phyloP scores from a whole-genome alignment of 768 basidiomycete genomes.

The Naganishia friedmannii region DNA sequence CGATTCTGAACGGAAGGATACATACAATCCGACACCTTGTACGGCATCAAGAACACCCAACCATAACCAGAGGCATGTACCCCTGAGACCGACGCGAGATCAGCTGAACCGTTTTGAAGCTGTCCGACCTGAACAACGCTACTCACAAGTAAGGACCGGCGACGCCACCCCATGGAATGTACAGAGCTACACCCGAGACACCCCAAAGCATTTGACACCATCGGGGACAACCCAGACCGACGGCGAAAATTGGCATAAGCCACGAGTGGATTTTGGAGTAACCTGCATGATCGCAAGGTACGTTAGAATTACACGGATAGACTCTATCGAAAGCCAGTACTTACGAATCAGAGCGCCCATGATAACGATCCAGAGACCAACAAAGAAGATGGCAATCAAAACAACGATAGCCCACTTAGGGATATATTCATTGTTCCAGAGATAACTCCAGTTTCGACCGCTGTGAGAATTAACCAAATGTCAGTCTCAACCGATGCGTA shows the following conservation, averaged over 20 bases:
- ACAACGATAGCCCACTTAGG: slow-evolving; percentile 78
- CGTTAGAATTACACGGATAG: slow-evolving; percentile 16
- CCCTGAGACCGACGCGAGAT: slow-evolving; percentile 46
- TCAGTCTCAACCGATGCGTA: neutral
- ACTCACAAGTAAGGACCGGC: slow-evolving; percentile 73
- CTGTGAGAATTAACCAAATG: slow-evolving; percentile 3
- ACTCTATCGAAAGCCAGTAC: slow-evolving; percentile 21
- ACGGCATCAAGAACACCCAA: slow-evolving; percentile 89
- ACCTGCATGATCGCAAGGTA: slow-evolving; percentile 45
- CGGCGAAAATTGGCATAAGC: slow-evolving; percentile 90
- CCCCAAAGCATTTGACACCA: slow-evolving; percentile 99
- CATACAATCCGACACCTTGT: slow-evolving; percentile 88
- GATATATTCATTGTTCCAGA: slow-evolving; percentile 74
- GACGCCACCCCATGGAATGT: slow-evolving; percentile 86
- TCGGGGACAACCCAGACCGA: slow-evolving; percentile 85
- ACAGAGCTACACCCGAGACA: slow-evolving; percentile 84
- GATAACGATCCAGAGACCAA: slow-evolving; percentile 77
- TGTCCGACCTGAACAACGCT: neutral
- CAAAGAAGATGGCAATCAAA: slow-evolving; percentile 77
- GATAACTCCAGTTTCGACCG: slow-evolving; percentile 90
- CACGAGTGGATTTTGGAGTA: slow-evolving; percentile 93
- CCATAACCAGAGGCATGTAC: slow-evolving; percentile 89
- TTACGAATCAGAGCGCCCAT: slow-evolving; percentile 64
- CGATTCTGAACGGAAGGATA: slow-evolving; percentile 51
- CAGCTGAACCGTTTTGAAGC: neutral